These are phyloP conservation scores for Erodium trifolium DNA, from an alignment of 441 rosid genomes.

Conservation along the genomic window DNA sequence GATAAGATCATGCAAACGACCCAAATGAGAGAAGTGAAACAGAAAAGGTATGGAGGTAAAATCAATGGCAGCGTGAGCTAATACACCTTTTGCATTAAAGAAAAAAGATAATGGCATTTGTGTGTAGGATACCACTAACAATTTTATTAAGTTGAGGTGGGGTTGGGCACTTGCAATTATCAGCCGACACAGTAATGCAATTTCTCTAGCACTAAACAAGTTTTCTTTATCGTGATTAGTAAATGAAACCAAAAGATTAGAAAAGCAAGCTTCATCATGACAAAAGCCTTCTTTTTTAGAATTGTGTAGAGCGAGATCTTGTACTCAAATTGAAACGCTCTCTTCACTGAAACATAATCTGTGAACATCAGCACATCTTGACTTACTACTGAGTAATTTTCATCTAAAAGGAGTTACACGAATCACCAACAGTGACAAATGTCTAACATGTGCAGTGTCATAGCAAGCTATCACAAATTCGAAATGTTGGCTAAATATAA, in stretches of 20 bases:
- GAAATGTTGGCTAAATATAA: not conserved
- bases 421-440: not conserved
- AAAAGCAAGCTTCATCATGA: conserved; percentile 2
- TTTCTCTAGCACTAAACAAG: conserved; percentile 9
- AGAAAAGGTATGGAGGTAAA: conserved; percentile 3
- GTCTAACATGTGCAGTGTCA: not conserved
- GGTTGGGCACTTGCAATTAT: conserved; percentile 14
- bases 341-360: not conserved
- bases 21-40: conserved; percentile 8
- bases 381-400: not conserved
- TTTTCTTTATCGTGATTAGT: conserved; percentile 8
- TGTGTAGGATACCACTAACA: conserved; percentile 14
- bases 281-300: not conserved
- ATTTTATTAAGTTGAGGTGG: conserved; percentile 15
- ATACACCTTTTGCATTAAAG: not conserved
- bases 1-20: not conserved
- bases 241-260: not conserved
- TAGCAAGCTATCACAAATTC: not conserved
- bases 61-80: not conserved
- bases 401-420: conserved; percentile 2
- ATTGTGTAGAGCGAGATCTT: not conserved
- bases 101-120: conserved; percentile 12
- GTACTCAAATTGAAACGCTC: not conserved
- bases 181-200: conserved; percentile 19
- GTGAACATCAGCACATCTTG: not conserved